Evolutionary conservation across 2,329 filamentous ascomycete genomes (phyloP).

Genomic region (Apiospora saccharicola): DNA sequence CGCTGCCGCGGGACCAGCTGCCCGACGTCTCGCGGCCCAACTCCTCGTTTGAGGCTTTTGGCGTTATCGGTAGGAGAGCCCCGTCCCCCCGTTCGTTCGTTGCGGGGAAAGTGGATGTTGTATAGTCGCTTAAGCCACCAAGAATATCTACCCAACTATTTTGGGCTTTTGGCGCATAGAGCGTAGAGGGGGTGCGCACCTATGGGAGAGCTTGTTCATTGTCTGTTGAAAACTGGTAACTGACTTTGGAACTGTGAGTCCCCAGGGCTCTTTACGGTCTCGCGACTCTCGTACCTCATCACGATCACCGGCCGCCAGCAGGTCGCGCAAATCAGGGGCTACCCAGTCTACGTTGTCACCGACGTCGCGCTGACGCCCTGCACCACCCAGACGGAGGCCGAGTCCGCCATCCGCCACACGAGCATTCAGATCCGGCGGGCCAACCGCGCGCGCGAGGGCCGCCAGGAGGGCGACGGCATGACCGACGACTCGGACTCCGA

Average conservation of each 20-base stretch:
- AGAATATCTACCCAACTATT: neutral
- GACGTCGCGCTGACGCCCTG: constrained; percentile 92
- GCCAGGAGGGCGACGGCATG: constrained; percentile 1
- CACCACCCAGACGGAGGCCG: constrained; percentile 76
- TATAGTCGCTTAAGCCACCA: neutral
- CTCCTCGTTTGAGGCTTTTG: constrained; percentile 66
- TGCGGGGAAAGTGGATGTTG: neutral
- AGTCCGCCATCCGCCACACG: constrained; percentile 73
- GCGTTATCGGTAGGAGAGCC: constrained; percentile 59
- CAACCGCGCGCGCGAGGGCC: neutral
- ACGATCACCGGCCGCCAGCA: constrained; percentile 87
- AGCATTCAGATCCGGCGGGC: constrained; percentile 49
- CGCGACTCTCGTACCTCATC: constrained; percentile 82
- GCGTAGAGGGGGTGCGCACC: no score
- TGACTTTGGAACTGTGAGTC: neutral
- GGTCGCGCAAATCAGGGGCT: constrained; percentile 85
- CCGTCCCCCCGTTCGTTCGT: neutral
- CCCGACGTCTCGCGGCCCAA: constrained; percentile 53
- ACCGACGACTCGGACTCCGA: constrained; percentile 23
- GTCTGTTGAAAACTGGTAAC: neutral
- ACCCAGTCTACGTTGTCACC: constrained; percentile 84
- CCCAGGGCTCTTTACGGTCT: constrained; percentile 82
- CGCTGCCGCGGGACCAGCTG: constrained; percentile 47
- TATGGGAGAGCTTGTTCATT: no score
- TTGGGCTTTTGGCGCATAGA: neutral